These are phyloP conservation scores for Pleurotus eryngii DNA, from an alignment of 768 basidiomycete species.

Conservation along the genomic window DNA sequence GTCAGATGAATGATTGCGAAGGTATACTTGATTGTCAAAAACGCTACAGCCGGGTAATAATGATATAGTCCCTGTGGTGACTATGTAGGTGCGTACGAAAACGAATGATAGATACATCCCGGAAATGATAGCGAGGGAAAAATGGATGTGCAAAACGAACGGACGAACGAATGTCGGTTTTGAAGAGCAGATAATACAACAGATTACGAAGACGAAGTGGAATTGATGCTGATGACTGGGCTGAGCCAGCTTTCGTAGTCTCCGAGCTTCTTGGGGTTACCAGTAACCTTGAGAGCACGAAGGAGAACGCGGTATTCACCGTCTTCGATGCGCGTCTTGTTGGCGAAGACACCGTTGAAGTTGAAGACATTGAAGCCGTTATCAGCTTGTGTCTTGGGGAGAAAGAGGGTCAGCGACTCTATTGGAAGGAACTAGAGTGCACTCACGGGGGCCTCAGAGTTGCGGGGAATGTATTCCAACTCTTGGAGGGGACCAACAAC, in stretches of 20 bases:
- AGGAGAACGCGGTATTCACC: constrained; percentile 39
- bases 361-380: constrained; percentile 27
- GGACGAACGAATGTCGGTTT: constrained; percentile 4
- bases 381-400: constrained; percentile 18
- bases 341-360: constrained; percentile 31
- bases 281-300: constrained; percentile 40
- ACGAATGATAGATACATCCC: constrained; percentile 3
- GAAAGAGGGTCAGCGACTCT: background rate
- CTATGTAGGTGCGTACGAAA: background rate
- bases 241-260: constrained; percentile 49
- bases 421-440: background rate
- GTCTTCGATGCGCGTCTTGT: constrained; percentile 40
- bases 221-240: constrained; percentile 28
- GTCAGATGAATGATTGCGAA: constrained; percentile 7
- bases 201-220: background rate
- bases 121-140: background rate
- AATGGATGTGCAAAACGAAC: background rate
- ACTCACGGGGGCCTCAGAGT: constrained; percentile 33
- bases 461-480: constrained; percentile 44
- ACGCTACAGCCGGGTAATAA: background rate
- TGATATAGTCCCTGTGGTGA: background rate
- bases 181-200: constrained; percentile 1
- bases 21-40: constrained; percentile 4
- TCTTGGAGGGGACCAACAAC: constrained; percentile 49
- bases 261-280: constrained; percentile 33